Percentiles rank a stretch among this genome's conserved stretches.
Conservation (phyloP, 2,329 filamentous ascomycete species). For the Trichoderma semiorbis region DNA sequence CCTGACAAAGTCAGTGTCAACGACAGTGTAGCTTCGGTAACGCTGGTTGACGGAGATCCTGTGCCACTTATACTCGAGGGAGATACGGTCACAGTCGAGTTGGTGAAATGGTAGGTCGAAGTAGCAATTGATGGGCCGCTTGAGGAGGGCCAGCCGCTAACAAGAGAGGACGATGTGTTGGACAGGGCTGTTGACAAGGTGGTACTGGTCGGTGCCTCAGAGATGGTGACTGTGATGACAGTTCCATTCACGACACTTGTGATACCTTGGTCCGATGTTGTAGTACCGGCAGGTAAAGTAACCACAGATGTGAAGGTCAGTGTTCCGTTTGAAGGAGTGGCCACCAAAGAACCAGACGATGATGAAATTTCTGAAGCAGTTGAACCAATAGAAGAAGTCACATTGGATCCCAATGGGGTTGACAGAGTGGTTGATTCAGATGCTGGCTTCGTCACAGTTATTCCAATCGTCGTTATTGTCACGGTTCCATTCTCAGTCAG, state of each 20-base stretch:
- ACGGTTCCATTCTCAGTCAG: background rate
- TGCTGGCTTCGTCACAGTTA: background rate
- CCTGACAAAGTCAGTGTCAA: constrained; percentile 6
- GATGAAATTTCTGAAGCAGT: background rate
- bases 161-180: background rate
- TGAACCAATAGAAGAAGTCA: background rate
- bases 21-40: constrained; percentile 7
- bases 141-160: background rate
- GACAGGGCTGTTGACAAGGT: background rate
- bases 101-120: constrained; percentile 9
- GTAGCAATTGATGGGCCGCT: background rate
- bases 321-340: background rate
- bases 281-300: background rate
- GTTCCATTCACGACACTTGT: constrained; percentile 15
- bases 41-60: background rate
- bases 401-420: background rate
- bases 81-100: constrained; percentile 4
- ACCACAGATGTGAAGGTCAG: constrained; percentile 1
- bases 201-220: background rate
- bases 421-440: background rate
- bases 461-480: background rate
- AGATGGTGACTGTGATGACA: background rate
- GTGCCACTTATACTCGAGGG: background rate
- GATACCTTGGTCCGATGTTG: background rate
- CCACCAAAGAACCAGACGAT: background rate